Evolutionary conservation across 176 grass and related monocot species (phyloP), one percentile per base, ranked within the genome.

Genomic region (Avena sativa): DNA sequence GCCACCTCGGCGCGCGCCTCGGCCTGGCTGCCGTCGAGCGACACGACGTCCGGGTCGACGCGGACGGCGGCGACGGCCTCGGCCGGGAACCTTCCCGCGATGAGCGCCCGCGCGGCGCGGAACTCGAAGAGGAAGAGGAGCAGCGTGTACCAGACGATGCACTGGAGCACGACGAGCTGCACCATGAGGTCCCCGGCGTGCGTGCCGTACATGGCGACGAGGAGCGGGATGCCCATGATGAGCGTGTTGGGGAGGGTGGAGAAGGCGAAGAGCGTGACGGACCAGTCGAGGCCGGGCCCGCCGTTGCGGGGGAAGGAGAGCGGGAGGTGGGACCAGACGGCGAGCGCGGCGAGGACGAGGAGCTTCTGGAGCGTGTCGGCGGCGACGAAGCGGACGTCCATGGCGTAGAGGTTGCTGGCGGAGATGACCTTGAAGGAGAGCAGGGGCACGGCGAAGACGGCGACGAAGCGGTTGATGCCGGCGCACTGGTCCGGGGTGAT

Each of bases 381-480:
- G 70, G 86, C 87, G 71, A 93, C 28, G 87, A 96, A 93, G 56
- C 87, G 94, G 75, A 90, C 72, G 82, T 96, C 88, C 92, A 96
- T 96, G 56, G 30, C 83, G 67, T 91, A 96, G 26, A 59, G 89
- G 74, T 96, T 8, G 75, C 90, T 93, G 87, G 6, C 76, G 77
- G 94, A 92, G 80, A 96, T 96, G 85, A 90, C 76, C 79, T 88
- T 86, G 89, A 96, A 92, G 69, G 94, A 96, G 48, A 96, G 94
- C 12, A 96, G 91, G 25, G 92, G 94, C 5, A 96, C 94, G 16
- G 94, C 94, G 49, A 96, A 93, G 48, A 89, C 86, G 58, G 94
- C 89, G 19, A 96, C 94, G 53, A 93, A 96, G 69, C 92, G 94
- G 79, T 91, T 93, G 65, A 93, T 93, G 78, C 91, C 94, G 52